Base-by-base conservation (phyloP, 2,329 filamentous ascomycete genomes). In the Magnaporthiopsis rhizophila region DNA sequence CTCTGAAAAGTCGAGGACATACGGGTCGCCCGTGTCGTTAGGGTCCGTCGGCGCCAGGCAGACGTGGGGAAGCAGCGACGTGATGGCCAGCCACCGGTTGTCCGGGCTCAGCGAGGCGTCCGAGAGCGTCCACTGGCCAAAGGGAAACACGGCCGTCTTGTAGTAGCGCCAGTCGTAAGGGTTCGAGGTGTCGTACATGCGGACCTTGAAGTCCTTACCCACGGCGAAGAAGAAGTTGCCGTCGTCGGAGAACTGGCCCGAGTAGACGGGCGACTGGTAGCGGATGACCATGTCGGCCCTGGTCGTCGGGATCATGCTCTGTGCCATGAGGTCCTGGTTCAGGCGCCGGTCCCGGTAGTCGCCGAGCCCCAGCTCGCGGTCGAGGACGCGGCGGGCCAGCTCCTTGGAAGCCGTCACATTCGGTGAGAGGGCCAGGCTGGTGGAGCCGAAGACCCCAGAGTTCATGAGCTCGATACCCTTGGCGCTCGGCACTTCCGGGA, bases 101-200 rank as follows among this genome's bases (percentile, higher is more conserved):
- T 98, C 92, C 0, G 93, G 92, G 66, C 91, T 96, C 58, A 98
- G 76, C 0, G 91, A 90, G 2, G 94, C 93, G 76, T 99, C 95
- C 18, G 95, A 98, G 68, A 99, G 89, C 1, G 94, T 98, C 95
- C 95, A 99, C 70, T 91, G 89, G 2, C 93, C 95, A 68, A 88
- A 90, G 0, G 92, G 92, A 74, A 95, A 97, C 34, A 82, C 79
- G 6, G 92, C 91, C 0, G 90, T 94, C 78, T 94, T 98, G 81
- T 97, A 97, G 75, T 97, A 93, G 73, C 89, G 89, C 95, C 95
- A 99, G 68, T 92, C 85, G 75, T 95, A 96, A 0, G 94, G 92
- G 70, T 97, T 97, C 1, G 91, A 93, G 0, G 95, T 98, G 74
- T 98, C 94, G 76, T 98, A 99, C 91, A 99, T 93, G 63, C 93